Evolutionary conservation across 192 early-diverging fungal genomes (phyloP).

Genomic region (Backusella psychrophila): DNA sequence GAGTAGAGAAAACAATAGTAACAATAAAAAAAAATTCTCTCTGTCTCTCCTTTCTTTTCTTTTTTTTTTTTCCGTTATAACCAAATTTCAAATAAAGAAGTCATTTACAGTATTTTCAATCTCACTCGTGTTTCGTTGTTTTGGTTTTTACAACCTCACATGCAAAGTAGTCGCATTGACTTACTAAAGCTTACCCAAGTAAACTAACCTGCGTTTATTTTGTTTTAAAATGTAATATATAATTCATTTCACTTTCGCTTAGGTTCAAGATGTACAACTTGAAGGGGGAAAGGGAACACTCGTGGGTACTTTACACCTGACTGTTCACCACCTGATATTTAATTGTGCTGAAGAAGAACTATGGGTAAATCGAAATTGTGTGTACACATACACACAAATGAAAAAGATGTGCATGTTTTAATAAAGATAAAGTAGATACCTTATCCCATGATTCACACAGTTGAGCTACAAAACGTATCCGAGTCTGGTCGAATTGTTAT

Average conservation of each 20-base stretch:
- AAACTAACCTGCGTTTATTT: background rate
- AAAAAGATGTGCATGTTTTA: background rate
- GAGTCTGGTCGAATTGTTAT: slow-evolving; percentile 46
- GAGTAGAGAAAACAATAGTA: background rate
- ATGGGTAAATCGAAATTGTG: slow-evolving; percentile 48
- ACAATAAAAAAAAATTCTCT: background rate
- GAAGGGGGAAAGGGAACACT: slow-evolving; percentile 31
- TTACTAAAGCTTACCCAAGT: slow-evolving; percentile 31
- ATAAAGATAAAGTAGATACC: slow-evolving; percentile 47
- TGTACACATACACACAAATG: background rate
- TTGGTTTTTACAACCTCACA: background rate
- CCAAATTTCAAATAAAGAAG: background rate
- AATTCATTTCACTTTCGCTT: background rate
- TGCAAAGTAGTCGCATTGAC: slow-evolving; percentile 25
- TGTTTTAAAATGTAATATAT: background rate
- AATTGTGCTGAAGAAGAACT: slow-evolving; percentile 49
- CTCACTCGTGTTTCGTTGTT: slow-evolving; percentile 10
- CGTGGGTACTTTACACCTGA: slow-evolving; percentile 65
- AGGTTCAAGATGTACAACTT: slow-evolving; percentile 43
- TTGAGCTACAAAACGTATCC: slow-evolving; percentile 57
- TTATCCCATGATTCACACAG: slow-evolving; percentile 82
- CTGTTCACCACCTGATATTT: slow-evolving; percentile 78
- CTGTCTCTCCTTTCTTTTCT: background rate
- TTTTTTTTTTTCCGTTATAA: background rate
- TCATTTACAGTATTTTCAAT: slow-evolving; percentile 7